Base-by-base conservation (phyloP, 1,284 basidiomycete species). In the Pisolithus thermaeus region DNA sequence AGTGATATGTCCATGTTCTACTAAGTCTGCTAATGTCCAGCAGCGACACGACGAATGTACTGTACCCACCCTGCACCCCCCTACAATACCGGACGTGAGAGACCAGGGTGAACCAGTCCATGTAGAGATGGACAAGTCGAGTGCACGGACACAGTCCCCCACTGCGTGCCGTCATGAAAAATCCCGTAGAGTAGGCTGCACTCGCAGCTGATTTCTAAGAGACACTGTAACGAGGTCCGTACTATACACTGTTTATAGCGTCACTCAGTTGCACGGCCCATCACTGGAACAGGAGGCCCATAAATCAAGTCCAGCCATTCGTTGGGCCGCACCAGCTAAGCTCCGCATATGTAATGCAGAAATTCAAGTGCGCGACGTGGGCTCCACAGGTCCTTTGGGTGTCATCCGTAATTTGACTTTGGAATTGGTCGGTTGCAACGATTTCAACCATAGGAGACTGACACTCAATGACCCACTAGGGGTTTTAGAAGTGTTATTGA, bases 281-380 rank as follows among this genome's bases (percentile, higher is more conserved):
- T 27, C 25, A 27, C 7, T 27, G 25, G 49, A 60, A 20, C 54
- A 56, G 36, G n/a, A 28, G 45, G 3, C 46, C 47, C 4, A n/a
- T 28, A 14, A 32, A 51, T 7, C 46, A 47, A 11, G 11, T 43
- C 36, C 43, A 40, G 20, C 16, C 67, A 20, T 47, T 20, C 38
- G 50, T 67, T 3, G 60, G 49, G 37, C 48, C 48, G 16, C 52
- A 63, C 43, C 27, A 7, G 25, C 25, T 27, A 27, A 27, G 5
- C 51, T 75, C 2, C 70, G 75, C 7, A n/a, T n/a, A n/a, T n/a
- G 59, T 81, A 28, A 79, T 78, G 7, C 71, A 79, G 28, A 76
- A 74, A 55, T 81, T 78, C 3, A 67, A 60, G 18, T 81, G 75
- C 54, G 67, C 11, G 79, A 83, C 67, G 80, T 80, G 36, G 11